These are phyloP conservation scores for Botrytis porri DNA, from an alignment of 2,329 filamentous ascomycete species.

Conservation along the genomic window DNA sequence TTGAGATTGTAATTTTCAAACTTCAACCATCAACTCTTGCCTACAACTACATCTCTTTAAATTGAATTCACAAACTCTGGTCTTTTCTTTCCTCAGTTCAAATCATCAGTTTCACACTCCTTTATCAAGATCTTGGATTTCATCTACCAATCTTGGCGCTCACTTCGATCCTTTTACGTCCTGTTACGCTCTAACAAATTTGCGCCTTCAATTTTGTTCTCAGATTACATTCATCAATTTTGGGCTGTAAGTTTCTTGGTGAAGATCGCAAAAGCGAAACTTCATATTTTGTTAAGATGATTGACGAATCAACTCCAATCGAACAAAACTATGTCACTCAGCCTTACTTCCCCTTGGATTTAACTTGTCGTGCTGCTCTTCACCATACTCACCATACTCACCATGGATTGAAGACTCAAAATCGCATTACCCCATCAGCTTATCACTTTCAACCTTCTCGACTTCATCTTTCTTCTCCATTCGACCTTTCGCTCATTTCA, in stretches of 20 bases:
- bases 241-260: neutral
- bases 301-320: neutral
- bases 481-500: neutral
- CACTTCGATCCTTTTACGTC: neutral
- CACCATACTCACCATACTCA: neutral
- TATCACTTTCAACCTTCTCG: too few species aligned
- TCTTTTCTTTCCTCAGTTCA: too few species aligned
- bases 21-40: neutral
- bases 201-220: too few species aligned
- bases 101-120: too few species aligned
- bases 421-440: neutral
- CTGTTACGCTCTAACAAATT: neutral
- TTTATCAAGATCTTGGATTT: neutral
- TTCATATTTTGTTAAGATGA: neutral
- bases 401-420: too few species aligned
- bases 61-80: neutral
- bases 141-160: neutral
- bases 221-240: neutral
- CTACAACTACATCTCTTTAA: neutral
- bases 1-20: neutral
- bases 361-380: neutral
- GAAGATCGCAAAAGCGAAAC: too few species aligned
- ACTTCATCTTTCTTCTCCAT: neutral
- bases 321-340: neutral
- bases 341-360: neutral